Evolutionary conservation across 2,329 filamentous ascomycete species (phyloP), one percentile per base, ranked within the genome.

Genomic region (Clonostachys solani): DNA sequence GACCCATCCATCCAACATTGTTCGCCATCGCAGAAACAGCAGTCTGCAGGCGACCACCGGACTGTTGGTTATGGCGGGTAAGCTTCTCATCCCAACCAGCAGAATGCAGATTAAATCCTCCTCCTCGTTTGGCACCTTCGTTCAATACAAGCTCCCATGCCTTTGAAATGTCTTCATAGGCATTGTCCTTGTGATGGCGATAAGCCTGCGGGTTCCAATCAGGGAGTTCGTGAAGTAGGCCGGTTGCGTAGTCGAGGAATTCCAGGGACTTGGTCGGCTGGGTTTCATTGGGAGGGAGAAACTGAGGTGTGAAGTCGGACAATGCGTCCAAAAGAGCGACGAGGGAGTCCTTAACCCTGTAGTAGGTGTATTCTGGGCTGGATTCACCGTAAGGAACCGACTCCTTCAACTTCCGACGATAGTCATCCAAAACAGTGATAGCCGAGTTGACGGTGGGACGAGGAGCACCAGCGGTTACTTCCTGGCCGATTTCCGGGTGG

Each of bases 231-330:
- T 99, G 92, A 48, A 97, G 87, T 48, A 97, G 82, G 54, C 92
- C 84, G 33, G 94, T 99, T 49, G 88, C 92, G 42, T 86, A 87
- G 55, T 99, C 89, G 19, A 99, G 80, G 61, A 92, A 99, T 58
- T 85, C 84, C 43, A 99, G 77, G 3, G 92, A 96, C 13, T 86
- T 79, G 33, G 85, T 84, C n/a, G 88, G 75, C 62, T 96, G 92
- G 3, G 81, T 75, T 70, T 99, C 94, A 60, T 88, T 87, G 0
- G 94, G 94, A 12, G 94, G 94, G 4, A 99, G 82, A 60, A 95
- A 99, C 65, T 97, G 91, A 5, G 91, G 90, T 1, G 92, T 97
- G 63, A 95, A 99, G 62, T 99, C 94, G 63, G 87, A 86, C 41
- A 99, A 77, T 40, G 94, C 91, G 49, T 96, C 90, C 50, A 96